phyloP scores from a whole-genome alignment of 768 basidiomycete species.

The Trametes cingulata region DNA sequence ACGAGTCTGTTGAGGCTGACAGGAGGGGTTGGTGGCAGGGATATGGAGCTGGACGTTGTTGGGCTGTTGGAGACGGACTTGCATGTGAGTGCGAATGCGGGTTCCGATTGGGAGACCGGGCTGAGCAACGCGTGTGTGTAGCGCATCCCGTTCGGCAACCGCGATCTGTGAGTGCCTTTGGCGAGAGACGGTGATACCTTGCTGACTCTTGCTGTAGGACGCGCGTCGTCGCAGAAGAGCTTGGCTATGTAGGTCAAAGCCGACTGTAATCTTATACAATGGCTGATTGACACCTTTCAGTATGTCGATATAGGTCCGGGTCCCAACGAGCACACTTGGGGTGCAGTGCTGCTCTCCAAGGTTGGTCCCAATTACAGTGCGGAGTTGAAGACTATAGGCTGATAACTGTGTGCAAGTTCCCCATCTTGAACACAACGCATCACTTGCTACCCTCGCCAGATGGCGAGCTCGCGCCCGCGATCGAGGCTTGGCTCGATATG shows the following conservation, averaged over 20 bases:
- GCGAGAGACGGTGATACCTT: not conserved
- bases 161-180: slow-evolving; percentile 62
- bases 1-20: not conserved
- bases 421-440: slow-evolving; percentile 83
- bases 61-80: slow-evolving; percentile 87
- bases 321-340: slow-evolving; percentile 89
- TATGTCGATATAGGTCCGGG: slow-evolving; percentile 89
- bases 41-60: slow-evolving; percentile 84
- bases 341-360: slow-evolving; percentile 79
- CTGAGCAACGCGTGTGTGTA: slow-evolving; percentile 29
- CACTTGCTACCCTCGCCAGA: slow-evolving; percentile 85
- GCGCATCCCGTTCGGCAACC: slow-evolving; percentile 78
- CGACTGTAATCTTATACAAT: not conserved
- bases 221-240: slow-evolving; percentile 70
- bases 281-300: slow-evolving; percentile 36
- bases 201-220: slow-evolving; percentile 49
- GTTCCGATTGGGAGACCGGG: not conserved
- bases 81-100: slow-evolving; percentile 57
- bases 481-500: slow-evolving; percentile 80
- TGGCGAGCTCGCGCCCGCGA: slow-evolving; percentile 87
- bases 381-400: no score
- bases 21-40: slow-evolving; percentile 39
- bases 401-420: slow-evolving; percentile 53
- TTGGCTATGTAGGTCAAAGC: slow-evolving; percentile 66
- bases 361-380: slow-evolving; percentile 33